phyloP scores from a whole-genome alignment of 2,329 filamentous ascomycete genomes.

The Nemania abortiva region DNA sequence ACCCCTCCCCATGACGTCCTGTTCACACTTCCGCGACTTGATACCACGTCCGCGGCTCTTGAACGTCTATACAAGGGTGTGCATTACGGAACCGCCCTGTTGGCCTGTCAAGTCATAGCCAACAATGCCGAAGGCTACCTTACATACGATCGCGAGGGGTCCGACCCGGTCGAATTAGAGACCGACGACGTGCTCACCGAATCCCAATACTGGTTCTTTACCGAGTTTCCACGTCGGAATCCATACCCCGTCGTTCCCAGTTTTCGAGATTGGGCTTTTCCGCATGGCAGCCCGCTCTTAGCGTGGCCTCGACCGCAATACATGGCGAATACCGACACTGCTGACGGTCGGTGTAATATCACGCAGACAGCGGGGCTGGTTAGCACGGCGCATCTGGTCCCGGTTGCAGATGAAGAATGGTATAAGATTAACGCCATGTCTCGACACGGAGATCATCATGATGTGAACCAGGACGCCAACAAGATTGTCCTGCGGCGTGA shows the following conservation, averaged over 20 bases:
- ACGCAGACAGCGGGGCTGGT: constrained; percentile 10
- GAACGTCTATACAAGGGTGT: constrained; percentile 7
- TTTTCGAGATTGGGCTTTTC: constrained; percentile 27
- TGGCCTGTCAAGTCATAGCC: constrained; percentile 22
- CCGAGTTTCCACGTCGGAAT: neutral
- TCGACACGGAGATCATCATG: constrained; percentile 10
- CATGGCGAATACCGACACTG: neutral
- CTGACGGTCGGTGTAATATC: constrained; percentile 15
- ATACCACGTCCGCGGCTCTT: constrained; percentile 6
- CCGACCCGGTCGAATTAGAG: constrained; percentile 10
- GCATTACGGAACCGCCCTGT: constrained; percentile 19
- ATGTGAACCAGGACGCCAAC: constrained; percentile 6
- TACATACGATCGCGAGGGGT: constrained; percentile 6
- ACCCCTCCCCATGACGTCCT: constrained; percentile 7
- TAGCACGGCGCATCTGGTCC: constrained; percentile 14
- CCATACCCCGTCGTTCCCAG: constrained; percentile 22
- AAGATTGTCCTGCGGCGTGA: constrained; percentile 14
- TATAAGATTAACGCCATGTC: constrained; percentile 8
- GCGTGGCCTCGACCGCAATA: neutral
- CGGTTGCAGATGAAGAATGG: constrained; percentile 10
- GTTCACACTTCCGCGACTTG: constrained; percentile 16
- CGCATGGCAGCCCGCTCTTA: neutral
- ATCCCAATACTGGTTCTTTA: constrained; percentile 18
- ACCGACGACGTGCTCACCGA: constrained; percentile 3
- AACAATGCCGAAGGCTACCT: constrained; percentile 24